phyloP scores from a whole-genome alignment of 1,139 yeast genomes.

The Citeromyces siamensis region DNA sequence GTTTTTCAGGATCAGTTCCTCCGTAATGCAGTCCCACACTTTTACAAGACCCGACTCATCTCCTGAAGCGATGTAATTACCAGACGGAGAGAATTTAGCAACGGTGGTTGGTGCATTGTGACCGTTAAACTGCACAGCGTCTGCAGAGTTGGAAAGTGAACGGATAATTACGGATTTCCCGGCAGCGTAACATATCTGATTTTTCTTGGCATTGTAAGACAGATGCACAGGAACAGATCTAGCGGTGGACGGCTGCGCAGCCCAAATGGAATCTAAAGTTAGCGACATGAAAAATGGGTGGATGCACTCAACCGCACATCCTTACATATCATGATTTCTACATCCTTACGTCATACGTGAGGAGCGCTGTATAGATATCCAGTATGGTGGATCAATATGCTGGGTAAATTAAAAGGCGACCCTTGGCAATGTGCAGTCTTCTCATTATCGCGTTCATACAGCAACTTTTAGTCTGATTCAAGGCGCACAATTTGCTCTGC shows the following conservation, averaged over 20 bases:
- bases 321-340: background rate
- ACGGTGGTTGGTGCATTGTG: constrained; percentile 68
- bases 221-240: constrained; percentile 63
- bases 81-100: constrained; percentile 81
- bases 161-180: constrained; percentile 76
- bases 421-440: no score
- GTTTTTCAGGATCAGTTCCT: constrained; percentile 57
- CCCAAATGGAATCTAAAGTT: constrained; percentile 23
- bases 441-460: no score
- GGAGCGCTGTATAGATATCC: background rate
- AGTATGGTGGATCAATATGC: no score
- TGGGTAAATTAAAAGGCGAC: no score
- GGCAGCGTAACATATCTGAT: constrained; percentile 66
- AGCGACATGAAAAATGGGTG: background rate
- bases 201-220: constrained; percentile 56
- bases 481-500: no score
- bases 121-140: constrained; percentile 50
- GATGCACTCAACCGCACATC: background rate
- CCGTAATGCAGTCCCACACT: constrained; percentile 68
- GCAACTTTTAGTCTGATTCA: no score
- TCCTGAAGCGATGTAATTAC: constrained; percentile 85
- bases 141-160: constrained; percentile 39
- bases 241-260: constrained; percentile 71
- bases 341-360: background rate
- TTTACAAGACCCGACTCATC: constrained; percentile 82